Evolutionary conservation across 108 stramenopile genomes (phyloP).

Genomic region (Conticribra weissflogii): DNA sequence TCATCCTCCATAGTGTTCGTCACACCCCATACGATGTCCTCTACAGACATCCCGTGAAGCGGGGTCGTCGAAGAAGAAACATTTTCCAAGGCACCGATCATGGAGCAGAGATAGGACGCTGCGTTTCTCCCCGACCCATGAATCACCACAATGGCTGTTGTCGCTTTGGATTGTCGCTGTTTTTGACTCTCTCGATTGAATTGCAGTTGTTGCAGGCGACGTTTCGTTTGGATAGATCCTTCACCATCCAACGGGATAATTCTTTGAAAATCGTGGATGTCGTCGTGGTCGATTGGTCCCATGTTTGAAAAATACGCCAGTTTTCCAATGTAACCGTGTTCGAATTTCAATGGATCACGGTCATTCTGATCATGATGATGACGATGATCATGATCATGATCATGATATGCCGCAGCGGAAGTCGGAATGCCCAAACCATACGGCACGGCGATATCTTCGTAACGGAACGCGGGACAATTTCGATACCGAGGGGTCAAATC

Average conservation of each 20-base stretch:
- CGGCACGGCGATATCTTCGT: conserved; percentile 9
- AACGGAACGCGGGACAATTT: conserved; percentile 9
- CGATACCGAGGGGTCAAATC: conserved; percentile 25
- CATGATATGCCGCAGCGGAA: not conserved
- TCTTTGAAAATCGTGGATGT: no score
- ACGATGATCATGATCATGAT: not conserved
- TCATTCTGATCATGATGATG: no score
- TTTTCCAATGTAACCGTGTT: conserved; percentile 19
- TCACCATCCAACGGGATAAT: no score
- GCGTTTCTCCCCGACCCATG: conserved; percentile 81
- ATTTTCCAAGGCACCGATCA: conserved; percentile 50
- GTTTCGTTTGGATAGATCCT: conserved; percentile 1
- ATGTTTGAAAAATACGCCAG: conserved; percentile 63
- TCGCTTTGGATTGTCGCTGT: conserved; percentile 4
- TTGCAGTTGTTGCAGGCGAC: not conserved
- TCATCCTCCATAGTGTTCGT: not conserved
- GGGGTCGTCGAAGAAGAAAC: not conserved
- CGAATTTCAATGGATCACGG: no score
- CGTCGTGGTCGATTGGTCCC: conserved; percentile 17
- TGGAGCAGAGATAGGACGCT: conserved; percentile 70
- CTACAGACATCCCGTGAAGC: no score
- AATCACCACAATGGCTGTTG: conserved; percentile 55
- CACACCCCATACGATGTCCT: no score
- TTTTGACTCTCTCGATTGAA: not conserved
- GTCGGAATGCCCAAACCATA: conserved; percentile 13